Evolutionary conservation across 2,329 filamentous ascomycete species (phyloP), one percentile per base, ranked within the genome.

Genomic region (Penicillium sp.): DNA sequence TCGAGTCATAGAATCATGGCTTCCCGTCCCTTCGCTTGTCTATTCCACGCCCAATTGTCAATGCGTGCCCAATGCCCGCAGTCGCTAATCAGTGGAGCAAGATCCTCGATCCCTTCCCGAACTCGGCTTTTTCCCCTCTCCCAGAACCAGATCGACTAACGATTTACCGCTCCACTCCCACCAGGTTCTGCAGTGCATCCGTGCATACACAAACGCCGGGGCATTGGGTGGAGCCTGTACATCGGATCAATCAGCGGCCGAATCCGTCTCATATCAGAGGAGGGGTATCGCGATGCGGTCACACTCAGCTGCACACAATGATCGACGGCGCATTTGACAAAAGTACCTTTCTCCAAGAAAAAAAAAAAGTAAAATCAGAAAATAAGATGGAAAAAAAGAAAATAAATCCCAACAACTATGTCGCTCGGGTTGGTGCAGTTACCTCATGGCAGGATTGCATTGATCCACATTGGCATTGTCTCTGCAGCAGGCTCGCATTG

Each of bases 281-380:
- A 36, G 34, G 34, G 34, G 34, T 36, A n/a, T n/a, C 5, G 11
- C 36, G 27, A 27, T 18, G 29, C 32, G 36, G 36, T 47, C 27
- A 31, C 32, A 18, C 44, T 52, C 51, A 59, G 53, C 59, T 55
- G 47, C 58, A 52, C 47, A 38, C 32, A 49, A 58, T 49, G 60
- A 59, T 62, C 58, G 47, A 54, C 52, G 32, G 39, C 21, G 50
- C 54, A 27, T 29, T 44, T 22, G 31, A 47, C 16, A 24, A 29
- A 24, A 11, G 18, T 18, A 18, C 18, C 18, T 18, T 18, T 18
- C 18, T 11, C 2, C 21, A 39, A 11, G 47, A 43, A 43, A 24
- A 49, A 36, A 34, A 6, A 18, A 43, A 32, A 16, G 22, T 16
- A 44, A 51, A 43, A 54, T 8, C 21, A 42, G 11, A 11, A 46